phyloP scores from a whole-genome alignment of 805 yeast species.

The Ogataea sp. region DNA sequence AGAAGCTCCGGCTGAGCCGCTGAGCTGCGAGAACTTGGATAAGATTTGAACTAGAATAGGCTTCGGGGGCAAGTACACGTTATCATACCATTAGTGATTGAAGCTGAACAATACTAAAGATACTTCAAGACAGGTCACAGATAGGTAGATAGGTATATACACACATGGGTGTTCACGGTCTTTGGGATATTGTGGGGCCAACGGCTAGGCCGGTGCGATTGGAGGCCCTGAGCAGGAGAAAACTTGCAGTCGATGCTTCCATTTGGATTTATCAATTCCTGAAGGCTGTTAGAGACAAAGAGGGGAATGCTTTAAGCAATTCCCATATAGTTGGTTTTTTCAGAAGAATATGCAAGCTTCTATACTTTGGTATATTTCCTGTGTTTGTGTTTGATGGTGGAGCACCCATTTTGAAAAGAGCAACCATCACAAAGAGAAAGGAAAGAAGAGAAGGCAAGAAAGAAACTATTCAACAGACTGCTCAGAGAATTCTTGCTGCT shows the following conservation, averaged over 20 bases:
- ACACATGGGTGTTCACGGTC: constrained; percentile 88
- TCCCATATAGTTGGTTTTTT: constrained; percentile 96
- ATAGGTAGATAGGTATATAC: too few species aligned
- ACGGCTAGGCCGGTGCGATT: constrained; percentile 84
- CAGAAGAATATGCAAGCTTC: constrained; percentile 81
- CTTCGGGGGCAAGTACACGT: too few species aligned
- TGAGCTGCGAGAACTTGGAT: too few species aligned
- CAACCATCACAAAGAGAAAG: constrained; percentile 66
- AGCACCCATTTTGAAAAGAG: constrained; percentile 75
- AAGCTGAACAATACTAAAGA: too few species aligned
- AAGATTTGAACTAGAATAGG: too few species aligned
- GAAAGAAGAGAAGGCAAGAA: constrained; percentile 68
- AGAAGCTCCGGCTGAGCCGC: too few species aligned
- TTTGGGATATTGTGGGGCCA: constrained; percentile 90
- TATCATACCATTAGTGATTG: too few species aligned
- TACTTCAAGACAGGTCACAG: too few species aligned
- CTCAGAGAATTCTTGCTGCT: constrained; percentile 69
- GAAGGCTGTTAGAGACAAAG: constrained; percentile 84
- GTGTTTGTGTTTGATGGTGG: constrained; percentile 95
- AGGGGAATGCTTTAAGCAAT: constrained; percentile 67
- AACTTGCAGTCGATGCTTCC: constrained; percentile 93
- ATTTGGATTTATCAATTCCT: constrained; percentile 97
- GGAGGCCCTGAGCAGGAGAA: constrained; percentile 72
- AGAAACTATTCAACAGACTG: constrained; percentile 65
- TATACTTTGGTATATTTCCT: constrained; percentile 82